These are phyloP conservation scores for Thielaviopsis musarum DNA, from an alignment of 2,329 filamentous ascomycete genomes.

Conservation along the genomic window DNA sequence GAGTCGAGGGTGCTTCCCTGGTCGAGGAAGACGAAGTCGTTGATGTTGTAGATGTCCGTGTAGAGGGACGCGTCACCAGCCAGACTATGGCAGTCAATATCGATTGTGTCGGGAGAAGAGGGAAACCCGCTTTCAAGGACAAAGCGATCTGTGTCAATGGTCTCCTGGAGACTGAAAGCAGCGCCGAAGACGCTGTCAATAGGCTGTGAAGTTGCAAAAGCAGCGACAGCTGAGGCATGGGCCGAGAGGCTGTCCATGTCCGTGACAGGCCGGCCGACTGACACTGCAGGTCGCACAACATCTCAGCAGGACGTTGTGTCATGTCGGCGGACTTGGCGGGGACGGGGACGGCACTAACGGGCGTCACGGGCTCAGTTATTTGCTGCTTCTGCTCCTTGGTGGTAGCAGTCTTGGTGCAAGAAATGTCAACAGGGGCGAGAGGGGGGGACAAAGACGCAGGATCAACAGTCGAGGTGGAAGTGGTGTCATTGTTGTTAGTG, in stretches of 20 bases:
- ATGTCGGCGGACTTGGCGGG: constrained; percentile 50
- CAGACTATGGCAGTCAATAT: constrained; percentile 52
- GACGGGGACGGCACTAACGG: constrained; percentile 4
- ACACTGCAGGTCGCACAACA: constrained; percentile 99
- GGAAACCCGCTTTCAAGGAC: constrained; percentile 61
- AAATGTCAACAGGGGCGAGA: constrained; percentile 35
- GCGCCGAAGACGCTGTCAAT: constrained; percentile 50
- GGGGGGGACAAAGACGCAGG: constrained; percentile 44
- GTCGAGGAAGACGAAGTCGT: constrained; percentile 36
- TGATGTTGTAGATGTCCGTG: constrained; percentile 32
- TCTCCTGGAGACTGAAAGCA: constrained; percentile 51
- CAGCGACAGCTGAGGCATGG: constrained; percentile 1
- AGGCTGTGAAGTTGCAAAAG: constrained; percentile 39
- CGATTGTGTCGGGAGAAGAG: constrained; percentile 52
- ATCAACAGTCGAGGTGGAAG: constrained; percentile 35
- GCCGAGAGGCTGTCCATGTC: constrained; percentile 16
- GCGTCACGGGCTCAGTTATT: constrained; percentile 12
- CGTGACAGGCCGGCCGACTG: constrained; percentile 55
- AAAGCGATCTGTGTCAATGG: constrained; percentile 57
- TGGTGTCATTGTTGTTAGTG: background rate
- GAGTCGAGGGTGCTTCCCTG: constrained; percentile 28
- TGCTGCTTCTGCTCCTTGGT: constrained; percentile 15
- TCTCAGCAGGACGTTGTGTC: constrained; percentile 99
- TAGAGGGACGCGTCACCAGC: constrained; percentile 40
- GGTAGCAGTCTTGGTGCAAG: constrained; percentile 1